Evolutionary conservation across 228 moss, liverwort and hornwort species (phyloP), one percentile per base, ranked within the genome.

Genomic region (Sphagnum magellanicum): DNA sequence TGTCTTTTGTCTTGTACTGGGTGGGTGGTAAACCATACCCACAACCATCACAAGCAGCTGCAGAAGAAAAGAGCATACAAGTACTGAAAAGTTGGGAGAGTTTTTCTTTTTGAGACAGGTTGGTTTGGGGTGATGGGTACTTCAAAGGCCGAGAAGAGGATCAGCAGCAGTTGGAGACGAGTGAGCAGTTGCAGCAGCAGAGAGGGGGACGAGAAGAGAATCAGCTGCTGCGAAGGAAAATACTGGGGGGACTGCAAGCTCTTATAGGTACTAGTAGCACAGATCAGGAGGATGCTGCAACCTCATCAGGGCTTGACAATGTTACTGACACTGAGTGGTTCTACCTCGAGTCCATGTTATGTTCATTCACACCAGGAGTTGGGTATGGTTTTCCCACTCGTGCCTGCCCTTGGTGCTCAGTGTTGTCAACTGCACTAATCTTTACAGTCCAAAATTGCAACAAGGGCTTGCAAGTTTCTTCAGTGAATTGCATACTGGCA

Each of bases 241-340:
- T 91, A 47, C 76, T 94, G 48, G 85, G 81, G 17, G 89, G 89
- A 64, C 75, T 94, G 8, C 83, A 91, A 73, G 91, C 94, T 48
- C 79, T 89, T 72, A 86, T 94, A 60, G 74, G 75, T 48, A 75
- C 52, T 67, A 8, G 75, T 50, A 32, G 32, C 32, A 32, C 32
- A 32, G 32, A 32, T 3, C 32, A 32, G 32, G 89, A 85, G 51
- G 91, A 91, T 55, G 89, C 82, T 58, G 74, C 63, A 57, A 74
- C 32, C 32, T 32, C 32, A 32, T 32, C 32, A 32, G 78, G 86
- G 5, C 80, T 73, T 70, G 93, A 91, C 16, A 80, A 84, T 63
- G 87, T 94, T 53, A 83, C 94, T 13, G 89, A 94, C 53, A 91
- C 91, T 55, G 94, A 94, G 73, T 94, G 91, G 91, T 94, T 94